Evolutionary conservation across 768 basidiomycete genomes (phyloP).

Genomic region (Galerina marginata): DNA sequence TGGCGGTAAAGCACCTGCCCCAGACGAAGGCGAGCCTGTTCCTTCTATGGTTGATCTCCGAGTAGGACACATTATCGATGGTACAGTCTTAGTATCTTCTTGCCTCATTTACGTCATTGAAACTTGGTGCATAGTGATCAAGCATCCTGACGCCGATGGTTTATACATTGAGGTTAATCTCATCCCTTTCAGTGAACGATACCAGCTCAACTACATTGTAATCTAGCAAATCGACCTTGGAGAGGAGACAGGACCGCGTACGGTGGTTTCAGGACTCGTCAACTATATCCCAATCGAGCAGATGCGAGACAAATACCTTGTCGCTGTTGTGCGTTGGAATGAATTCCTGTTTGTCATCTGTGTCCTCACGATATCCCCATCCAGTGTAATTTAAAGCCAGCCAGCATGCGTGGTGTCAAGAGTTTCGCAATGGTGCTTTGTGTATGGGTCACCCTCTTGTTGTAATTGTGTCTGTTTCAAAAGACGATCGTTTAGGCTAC

Average conservation of each 20-base stretch:
- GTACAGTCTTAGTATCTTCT: slow-evolving; percentile 49
- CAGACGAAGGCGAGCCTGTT: slow-evolving; percentile 80
- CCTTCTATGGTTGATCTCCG: slow-evolving; percentile 98
- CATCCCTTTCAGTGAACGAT: not conserved
- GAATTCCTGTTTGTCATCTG: not conserved
- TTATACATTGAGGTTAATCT: slow-evolving; percentile 87
- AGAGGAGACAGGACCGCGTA: slow-evolving; percentile 92
- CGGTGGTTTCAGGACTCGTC: slow-evolving; percentile 96
- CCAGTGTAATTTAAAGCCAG: slow-evolving; percentile 94
- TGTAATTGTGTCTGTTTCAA: not conserved
- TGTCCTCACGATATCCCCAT: not conserved
- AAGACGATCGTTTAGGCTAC: slow-evolving; percentile 63
- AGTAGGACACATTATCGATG: slow-evolving; percentile 90
- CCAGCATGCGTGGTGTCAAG: slow-evolving; percentile 96
- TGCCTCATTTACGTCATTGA: not conserved
- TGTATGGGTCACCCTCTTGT: slow-evolving; percentile 47
- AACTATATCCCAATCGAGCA: slow-evolving; percentile 96
- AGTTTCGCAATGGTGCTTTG: slow-evolving; percentile 98
- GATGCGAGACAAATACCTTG: slow-evolving; percentile 83
- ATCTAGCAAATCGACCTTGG: slow-evolving; percentile 92
- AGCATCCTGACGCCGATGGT: slow-evolving; percentile 96
- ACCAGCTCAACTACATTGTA: slow-evolving; percentile 17
- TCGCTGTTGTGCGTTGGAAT: slow-evolving; percentile 70
- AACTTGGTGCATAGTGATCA: slow-evolving; percentile 65
- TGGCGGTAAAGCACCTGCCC: slow-evolving; percentile 54